Base-by-base conservation (phyloP, 106 monocot species). In the Dendrobium huoshanense region DNA sequence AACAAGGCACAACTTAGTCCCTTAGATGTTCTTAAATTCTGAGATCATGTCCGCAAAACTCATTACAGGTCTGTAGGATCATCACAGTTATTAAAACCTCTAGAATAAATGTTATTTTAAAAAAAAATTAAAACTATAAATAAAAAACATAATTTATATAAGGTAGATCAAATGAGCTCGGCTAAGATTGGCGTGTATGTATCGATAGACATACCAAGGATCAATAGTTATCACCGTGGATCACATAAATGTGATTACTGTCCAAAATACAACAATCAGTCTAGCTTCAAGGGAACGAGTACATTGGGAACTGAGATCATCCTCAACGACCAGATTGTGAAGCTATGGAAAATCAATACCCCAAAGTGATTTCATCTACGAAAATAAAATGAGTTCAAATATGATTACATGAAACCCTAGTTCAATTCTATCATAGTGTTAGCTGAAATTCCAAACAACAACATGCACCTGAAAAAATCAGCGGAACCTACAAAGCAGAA, bases 221-320 rank as follows among this genome's bases (percentile, higher is more conserved):
- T 41, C 73, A 41, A 73, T 17, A 42, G 7, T 4, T 13, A 55
- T 29, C 56, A 15, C 56, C 6, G 1, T 29, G 25, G 37, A 58
- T 40, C 33, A 17, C 29, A 48, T 75, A 48, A 1, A 75, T 75
- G 20, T 25, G 75, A 75, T 45, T 9, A 41, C 18, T 10, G 41
- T 37, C 20, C 16, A 41, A 77, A 80, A 17, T 87, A 88, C 88
- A 87, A 90, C 90, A 27, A 73, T 55, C 1, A 40, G 67, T 90
- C 9, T 89, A 0, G 89, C 93, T 94, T 94, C 91, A 87, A 91
- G 94, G 89, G 89, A 94, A 94, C 89, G 89, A 91, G 91, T 94
- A 58, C 83, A 82, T 77, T 83, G 84, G 88, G 91, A 87, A 48
- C 48, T 48, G 7, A 48, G 11, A 48, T 48, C 48, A 48, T 48